These are phyloP conservation scores for Afroboletus lepidellus DNA, from an alignment of 1,284 basidiomycete species.

Conservation along the genomic window DNA sequence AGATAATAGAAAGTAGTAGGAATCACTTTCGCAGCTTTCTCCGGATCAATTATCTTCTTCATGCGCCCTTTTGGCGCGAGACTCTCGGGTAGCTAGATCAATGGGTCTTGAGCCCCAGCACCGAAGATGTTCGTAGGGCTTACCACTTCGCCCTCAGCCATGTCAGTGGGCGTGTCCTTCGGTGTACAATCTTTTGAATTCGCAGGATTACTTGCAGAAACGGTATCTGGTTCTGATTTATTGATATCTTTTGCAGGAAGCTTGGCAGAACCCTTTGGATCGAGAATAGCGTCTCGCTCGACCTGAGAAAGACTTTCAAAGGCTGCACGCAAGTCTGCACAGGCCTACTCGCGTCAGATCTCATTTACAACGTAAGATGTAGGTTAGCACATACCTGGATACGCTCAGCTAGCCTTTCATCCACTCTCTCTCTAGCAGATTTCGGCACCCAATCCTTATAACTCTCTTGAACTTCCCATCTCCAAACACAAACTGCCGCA, in stretches of 20 bases:
- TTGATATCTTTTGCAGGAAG: constrained; percentile 40
- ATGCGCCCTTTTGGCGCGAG: constrained; percentile 33
- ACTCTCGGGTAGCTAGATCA: constrained; percentile 20
- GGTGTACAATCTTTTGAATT: constrained; percentile 8
- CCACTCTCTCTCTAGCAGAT: constrained; percentile 62
- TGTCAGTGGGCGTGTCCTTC: constrained; percentile 31
- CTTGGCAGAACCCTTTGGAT: constrained; percentile 47
- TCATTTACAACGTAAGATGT: not conserved
- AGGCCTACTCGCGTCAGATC: constrained; percentile 47
- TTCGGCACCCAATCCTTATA: constrained; percentile 68
- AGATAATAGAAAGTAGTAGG: not conserved
- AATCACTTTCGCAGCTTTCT: constrained; percentile 60
- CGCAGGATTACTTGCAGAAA: constrained; percentile 6
- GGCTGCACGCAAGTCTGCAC: constrained; percentile 48
- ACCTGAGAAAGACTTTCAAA: constrained; percentile 57
- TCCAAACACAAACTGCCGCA: constrained; percentile 71
- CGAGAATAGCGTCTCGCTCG: constrained; percentile 54
- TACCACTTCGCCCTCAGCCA: constrained; percentile 38
- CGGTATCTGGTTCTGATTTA: constrained; percentile 23
- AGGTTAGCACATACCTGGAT: constrained; percentile 48
- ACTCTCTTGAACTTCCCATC: constrained; percentile 77
- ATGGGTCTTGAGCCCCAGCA: not conserved
- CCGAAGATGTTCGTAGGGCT: constrained; percentile 1
- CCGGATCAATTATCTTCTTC: constrained; percentile 55
- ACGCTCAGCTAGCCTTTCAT: constrained; percentile 64